Base-by-base conservation (phyloP, 1,284 basidiomycete genomes). In the Austroboletus novae-zelandiae region DNA sequence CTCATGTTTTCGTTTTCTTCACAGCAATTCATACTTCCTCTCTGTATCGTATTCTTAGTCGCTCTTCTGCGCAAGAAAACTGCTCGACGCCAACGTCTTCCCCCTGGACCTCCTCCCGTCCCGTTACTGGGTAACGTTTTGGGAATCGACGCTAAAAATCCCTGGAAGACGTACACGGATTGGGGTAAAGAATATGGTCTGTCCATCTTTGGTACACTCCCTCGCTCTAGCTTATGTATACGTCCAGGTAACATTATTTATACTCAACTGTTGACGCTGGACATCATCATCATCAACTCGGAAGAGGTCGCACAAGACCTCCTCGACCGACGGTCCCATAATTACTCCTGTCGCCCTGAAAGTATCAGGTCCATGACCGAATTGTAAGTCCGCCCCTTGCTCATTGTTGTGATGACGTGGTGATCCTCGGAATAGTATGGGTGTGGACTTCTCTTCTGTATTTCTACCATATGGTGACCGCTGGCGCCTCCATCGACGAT, bases 401-500 rank as follows among this genome's bases (percentile, higher is more conserved):
- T 35, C 10, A 23, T 18, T 13, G 14, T 32, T 34, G n/a, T 36
- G 7, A 5, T 9, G 13, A 14, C 17, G 40, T 18, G 36, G 6
- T 52, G 18, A 49, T 6, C 25, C 30, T 9, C 13, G 27, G 15
- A 6, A 40, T 15, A 66, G 64, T 20, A 44, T 64, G 18, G 61
- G 60, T 11, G 45, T 36, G 5, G 61, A 58, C 8, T 66, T 64
- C 45, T 42, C 51, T 3, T 64, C 61, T 6, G 41, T 60, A 42
- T 55, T 55, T 29, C 15, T 61, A 10, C 61, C 54, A 5, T 62
- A 66, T 41, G 55, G 61, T 15, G 57, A 62, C 43, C 51, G 50
- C 7, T 66, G 64, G 60, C 60, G 61, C 1, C 60, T 64, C 34
- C 61, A 64, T 47, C 59, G 64, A 10, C 50, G 62, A 18, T 9